Evolutionary conservation across 306 rosid species (phyloP).

Genomic region (Acacia melanoxylon): DNA sequence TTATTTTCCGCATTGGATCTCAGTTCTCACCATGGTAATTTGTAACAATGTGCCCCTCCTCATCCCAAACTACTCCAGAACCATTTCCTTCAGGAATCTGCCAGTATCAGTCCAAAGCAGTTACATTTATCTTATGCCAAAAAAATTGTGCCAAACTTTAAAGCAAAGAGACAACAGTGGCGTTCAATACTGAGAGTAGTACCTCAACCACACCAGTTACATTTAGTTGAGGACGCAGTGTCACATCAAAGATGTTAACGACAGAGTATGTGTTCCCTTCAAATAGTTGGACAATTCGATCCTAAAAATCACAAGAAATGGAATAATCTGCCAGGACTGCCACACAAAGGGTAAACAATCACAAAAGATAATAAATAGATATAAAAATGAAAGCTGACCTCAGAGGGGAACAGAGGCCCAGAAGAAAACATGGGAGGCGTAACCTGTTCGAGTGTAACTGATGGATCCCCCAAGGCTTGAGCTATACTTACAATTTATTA

Average conservation of each 20-base stretch:
- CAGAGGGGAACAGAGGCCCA: slow-evolving; percentile 81
- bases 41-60: slow-evolving; percentile 88
- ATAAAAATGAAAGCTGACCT: slow-evolving; percentile 49
- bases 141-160: neutral
- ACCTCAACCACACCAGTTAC: slow-evolving; percentile 95
- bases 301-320: slow-evolving; percentile 48
- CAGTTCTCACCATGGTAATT: slow-evolving; percentile 88
- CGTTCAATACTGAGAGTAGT: slow-evolving; percentile 34
- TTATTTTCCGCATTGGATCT: slow-evolving; percentile 19
- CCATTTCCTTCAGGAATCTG: slow-evolving; percentile 99
- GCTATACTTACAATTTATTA: slow-evolving; percentile 52
- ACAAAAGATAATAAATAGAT: slow-evolving; percentile 13
- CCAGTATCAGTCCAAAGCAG: slow-evolving; percentile 15
- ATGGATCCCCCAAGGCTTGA: slow-evolving; percentile 84
- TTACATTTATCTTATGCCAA: slow-evolving; percentile 2
- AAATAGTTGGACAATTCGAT: slow-evolving; percentile 81
- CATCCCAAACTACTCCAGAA: slow-evolving; percentile 97
- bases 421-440: slow-evolving; percentile 72
- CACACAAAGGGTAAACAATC: neutral
- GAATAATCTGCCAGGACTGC: slow-evolving; percentile 7
- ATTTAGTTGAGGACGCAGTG: slow-evolving; percentile 93
- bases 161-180: neutral
- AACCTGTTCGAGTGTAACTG: slow-evolving; percentile 77
- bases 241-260: slow-evolving; percentile 91
- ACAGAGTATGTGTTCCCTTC: slow-evolving; percentile 90